A percentile compares a stretch with the other conserved stretches of the same genome.
Conservation (phyloP, 768 basidiomycete species). For the Flagelloscypha sp. region DNA sequence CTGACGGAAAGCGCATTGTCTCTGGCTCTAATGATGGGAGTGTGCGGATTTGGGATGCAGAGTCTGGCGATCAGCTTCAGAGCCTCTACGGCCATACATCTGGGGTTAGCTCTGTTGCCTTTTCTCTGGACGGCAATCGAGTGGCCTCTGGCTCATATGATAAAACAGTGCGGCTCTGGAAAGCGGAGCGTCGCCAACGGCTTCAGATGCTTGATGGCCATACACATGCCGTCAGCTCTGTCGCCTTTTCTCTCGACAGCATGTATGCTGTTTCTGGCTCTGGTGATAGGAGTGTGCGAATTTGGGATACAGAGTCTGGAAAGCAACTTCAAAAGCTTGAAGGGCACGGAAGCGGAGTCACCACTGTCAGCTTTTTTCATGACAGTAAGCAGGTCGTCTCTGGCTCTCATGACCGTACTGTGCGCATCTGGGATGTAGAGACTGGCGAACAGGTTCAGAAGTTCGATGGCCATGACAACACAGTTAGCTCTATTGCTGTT, state of each 20-base stretch:
- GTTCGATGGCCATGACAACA: slow-evolving; percentile 65
- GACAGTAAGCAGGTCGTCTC: slow-evolving; percentile 43
- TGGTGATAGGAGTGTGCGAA: slow-evolving; percentile 9
- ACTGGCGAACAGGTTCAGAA: slow-evolving; percentile 54
- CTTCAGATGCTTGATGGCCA: slow-evolving; percentile 19
- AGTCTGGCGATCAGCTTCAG: slow-evolving; percentile 2
- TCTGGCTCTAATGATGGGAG: slow-evolving; percentile 7
- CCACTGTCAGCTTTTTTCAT: slow-evolving; percentile 12
- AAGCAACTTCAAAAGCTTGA: background rate
- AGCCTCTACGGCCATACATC: background rate
- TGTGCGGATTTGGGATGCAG: slow-evolving; percentile 9
- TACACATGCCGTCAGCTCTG: slow-evolving; percentile 7
- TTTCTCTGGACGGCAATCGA: slow-evolving; percentile 9
- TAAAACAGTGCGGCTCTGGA: slow-evolving; percentile 8
- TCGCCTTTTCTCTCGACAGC: slow-evolving; percentile 13
- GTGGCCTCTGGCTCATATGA: slow-evolving; percentile 10
- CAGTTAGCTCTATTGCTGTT: slow-evolving; percentile 76
- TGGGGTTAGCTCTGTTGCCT: slow-evolving; percentile 4
- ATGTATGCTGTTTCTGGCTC: slow-evolving; percentile 14
- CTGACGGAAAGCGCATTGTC: slow-evolving; percentile 8
- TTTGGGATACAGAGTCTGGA: slow-evolving; percentile 10
- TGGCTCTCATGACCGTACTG: slow-evolving; percentile 51
- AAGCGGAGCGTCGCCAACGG: slow-evolving; percentile 14
- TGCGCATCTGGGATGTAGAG: slow-evolving; percentile 67
- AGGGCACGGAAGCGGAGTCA: slow-evolving; percentile 6